Percentiles rank a stretch among this genome's conserved stretches.
Conservation (phyloP, 1,284 basidiomycete species). For the Malassezia sp. region DNA sequence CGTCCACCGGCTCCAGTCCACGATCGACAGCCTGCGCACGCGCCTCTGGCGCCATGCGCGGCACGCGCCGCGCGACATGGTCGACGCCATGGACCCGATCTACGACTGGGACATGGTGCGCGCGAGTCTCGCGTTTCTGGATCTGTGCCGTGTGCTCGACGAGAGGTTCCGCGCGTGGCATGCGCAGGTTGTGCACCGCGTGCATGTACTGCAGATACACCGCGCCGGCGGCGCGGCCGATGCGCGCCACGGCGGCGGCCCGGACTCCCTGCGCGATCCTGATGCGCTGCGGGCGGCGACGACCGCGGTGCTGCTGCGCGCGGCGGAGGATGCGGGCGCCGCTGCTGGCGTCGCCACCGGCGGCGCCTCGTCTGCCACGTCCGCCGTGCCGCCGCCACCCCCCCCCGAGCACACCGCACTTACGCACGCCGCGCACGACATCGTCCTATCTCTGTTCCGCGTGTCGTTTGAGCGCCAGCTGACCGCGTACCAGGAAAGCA, state of each 20-base stretch:
- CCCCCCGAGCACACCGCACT: background rate
- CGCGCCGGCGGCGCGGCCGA: too few relatives aligned
- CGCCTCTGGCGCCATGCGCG: constrained; percentile 6
- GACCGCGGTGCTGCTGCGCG: background rate
- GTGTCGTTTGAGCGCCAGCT: constrained; percentile 7
- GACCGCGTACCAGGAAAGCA: constrained; percentile 7
- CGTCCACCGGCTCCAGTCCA: background rate
- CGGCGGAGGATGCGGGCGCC: background rate
- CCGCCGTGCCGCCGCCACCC: too few relatives aligned
- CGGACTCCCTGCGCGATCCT: too few relatives aligned
- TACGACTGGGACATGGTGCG: constrained; percentile 15
- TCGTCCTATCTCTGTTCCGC: constrained; percentile 11
- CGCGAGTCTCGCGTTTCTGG: constrained; percentile 4
- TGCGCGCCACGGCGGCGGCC: too few relatives aligned
- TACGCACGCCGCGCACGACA: constrained; percentile 6
- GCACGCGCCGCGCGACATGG: background rate
- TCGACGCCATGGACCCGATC: constrained; percentile 10
- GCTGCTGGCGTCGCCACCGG: background rate
- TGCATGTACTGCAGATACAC: too few relatives aligned
- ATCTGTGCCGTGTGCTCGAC: background rate
- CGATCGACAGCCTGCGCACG: constrained; percentile 2
- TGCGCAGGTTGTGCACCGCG: background rate
- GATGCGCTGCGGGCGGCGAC: too few relatives aligned
- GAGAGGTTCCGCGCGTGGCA: background rate
- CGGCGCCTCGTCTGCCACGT: too few relatives aligned